Evolutionary conservation across 2,329 filamentous ascomycete species (phyloP), one percentile per base, ranked within the genome.

Genomic region (Pseudofabraea citricarpa): DNA sequence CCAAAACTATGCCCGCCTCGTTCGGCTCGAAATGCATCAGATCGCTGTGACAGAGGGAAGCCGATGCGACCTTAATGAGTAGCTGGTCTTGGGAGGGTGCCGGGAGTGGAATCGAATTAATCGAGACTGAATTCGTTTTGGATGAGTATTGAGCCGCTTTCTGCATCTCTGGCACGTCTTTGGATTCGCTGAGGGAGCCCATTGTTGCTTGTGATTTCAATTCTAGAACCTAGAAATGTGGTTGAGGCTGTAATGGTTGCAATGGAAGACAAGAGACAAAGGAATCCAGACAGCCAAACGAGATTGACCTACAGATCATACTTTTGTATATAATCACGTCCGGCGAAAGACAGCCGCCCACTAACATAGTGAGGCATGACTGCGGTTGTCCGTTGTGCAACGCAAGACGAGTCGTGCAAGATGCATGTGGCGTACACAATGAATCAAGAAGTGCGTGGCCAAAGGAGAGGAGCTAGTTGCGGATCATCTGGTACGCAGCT

Each of bases 21-120:
- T 45, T 45, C 12, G 31, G 31, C 31, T 46, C 44, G 5, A 46
- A 29, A n/a, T 35, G 27, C 35, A 64, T 63, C 6, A 66, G 50
- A 41, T 68, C 66, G 2, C 63, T 62, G 47, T 68, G 65, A 49
- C 65, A 68, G 8, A 68, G 56, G 0, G 64, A 66, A 5, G 66
- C 65, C 39, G 57, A 65, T 24, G 51, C 51, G 13, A 68, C 61
- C 37, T 66, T 64, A 18, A 68, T 59, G 13, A 68, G 57, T 18
- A 68, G 29, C 50, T 73, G 59, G 48, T 70, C 65, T 19, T 61
- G 60, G 22, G 59, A 58, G 4, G 69, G 68, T 21, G 57, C 55
- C 4, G 71, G 70, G 24, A 73, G 62, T 7, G 68, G 64, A 21
- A 74, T 56, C 31, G 66, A 57, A 42, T 73, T 71, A 43, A 72